Conservation (phyloP, 2,329 filamentous ascomycete genomes). For the Colletotrichum musicola region DNA sequence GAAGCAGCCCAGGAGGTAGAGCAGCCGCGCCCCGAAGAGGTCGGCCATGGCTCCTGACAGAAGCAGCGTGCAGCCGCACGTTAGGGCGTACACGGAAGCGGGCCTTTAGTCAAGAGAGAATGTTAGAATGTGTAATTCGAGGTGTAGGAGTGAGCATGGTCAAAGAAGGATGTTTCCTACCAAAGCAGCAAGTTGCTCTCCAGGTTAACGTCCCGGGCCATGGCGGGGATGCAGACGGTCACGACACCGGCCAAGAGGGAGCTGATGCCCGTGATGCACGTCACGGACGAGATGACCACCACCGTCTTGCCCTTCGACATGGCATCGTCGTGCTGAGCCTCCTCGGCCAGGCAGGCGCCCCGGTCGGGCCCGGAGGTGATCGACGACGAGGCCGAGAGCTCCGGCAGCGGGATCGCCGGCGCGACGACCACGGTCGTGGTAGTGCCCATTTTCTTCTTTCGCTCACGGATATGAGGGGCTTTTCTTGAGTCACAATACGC, state of each 20-base stretch:
- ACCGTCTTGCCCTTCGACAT: conserved; percentile 23
- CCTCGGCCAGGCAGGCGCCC: neutral
- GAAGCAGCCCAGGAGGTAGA: conserved; percentile 36
- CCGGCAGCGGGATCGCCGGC: neutral
- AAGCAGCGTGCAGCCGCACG: conserved; percentile 23
- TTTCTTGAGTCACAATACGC: neutral
- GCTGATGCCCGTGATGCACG: conserved; percentile 28
- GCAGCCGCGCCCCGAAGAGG: conserved; percentile 32
- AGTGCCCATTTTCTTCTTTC: conserved; percentile 9
- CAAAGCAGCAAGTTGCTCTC: conserved; percentile 16
- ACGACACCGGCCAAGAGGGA: conserved; percentile 27
- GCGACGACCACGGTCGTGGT: conserved; percentile 10
- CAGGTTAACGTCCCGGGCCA: conserved; percentile 25
- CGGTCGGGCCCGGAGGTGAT: neutral
- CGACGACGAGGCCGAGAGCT: conserved; percentile 9
- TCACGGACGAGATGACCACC: conserved; percentile 32
- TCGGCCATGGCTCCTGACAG: conserved; percentile 35
- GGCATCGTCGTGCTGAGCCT: conserved; percentile 2
- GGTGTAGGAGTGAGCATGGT: no score
- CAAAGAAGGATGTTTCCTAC: conserved; percentile 2
- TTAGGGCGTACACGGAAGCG: conserved; percentile 29
- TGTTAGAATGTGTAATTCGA: neutral
- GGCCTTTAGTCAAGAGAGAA: neutral
- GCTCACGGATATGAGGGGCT: neutral
- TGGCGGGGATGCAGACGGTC: conserved; percentile 30